Percentiles rank a stretch among this genome's conserved stretches.
phyloP scores from a whole-genome alignment of 192 early-diverging fungal species.

The Entomortierella beljakovae region DNA sequence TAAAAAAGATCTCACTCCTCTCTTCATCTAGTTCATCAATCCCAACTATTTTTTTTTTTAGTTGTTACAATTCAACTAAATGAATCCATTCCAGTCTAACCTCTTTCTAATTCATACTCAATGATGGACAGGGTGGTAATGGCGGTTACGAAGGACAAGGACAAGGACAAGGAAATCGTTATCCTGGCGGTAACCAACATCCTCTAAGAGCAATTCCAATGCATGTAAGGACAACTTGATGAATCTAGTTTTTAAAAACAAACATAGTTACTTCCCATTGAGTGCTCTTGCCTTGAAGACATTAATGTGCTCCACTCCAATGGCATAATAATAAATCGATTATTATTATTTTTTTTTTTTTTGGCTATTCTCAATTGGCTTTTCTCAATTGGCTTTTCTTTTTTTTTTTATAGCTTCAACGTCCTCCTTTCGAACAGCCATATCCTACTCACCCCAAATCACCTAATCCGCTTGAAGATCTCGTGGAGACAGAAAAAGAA shows the following conservation, averaged over 20 bases:
- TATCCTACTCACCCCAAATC: constrained; percentile 35
- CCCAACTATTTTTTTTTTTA: no score
- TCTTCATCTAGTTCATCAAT: neutral
- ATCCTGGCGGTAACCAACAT: constrained; percentile 20
- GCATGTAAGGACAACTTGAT: constrained; percentile 39
- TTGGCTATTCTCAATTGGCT: neutral
- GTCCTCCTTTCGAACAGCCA: constrained; percentile 49
- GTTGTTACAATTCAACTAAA: no score
- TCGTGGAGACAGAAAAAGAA: constrained; percentile 65
- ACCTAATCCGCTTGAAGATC: constrained; percentile 60
- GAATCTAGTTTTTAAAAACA: no score
- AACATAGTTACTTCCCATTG: neutral
- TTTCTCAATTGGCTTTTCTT: neutral
- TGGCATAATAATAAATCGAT: no score
- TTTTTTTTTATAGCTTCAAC: constrained; percentile 31
- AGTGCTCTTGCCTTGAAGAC: no score
- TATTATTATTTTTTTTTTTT: neutral
- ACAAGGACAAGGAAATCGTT: constrained; percentile 6
- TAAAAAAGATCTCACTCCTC: neutral
- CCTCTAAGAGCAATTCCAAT: constrained; percentile 28
- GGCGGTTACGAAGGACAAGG: no score
- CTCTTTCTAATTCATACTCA: no score
- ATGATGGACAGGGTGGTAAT: no score
- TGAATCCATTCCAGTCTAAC: no score
- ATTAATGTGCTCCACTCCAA: no score